Percentiles rank a stretch among this genome's conserved stretches.
Evolutionary conservation across 2,329 filamentous ascomycete genomes (phyloP).

Genomic region (Aspergillus pseudoviridinutans): DNA sequence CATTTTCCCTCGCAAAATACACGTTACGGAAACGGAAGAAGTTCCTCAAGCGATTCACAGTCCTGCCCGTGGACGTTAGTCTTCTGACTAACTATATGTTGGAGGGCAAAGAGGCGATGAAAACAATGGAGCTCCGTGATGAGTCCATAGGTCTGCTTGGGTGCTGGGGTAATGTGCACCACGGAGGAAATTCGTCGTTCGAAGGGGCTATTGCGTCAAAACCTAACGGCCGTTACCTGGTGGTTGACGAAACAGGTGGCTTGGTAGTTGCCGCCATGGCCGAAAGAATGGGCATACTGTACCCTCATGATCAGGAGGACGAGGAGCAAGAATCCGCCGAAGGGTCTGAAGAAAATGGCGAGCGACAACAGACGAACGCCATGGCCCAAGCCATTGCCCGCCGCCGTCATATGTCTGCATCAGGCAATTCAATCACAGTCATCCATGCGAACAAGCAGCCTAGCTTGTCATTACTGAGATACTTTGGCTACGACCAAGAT

Average conservation of each 20-base stretch:
- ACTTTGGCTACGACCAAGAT: conserved; percentile 78
- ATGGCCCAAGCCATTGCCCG: conserved; percentile 10
- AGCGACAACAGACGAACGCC: conserved; percentile 20
- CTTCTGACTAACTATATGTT: conserved; percentile 73
- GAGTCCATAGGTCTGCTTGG: conserved; percentile 77
- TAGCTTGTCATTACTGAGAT: conserved; percentile 84
- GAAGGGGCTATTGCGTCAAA: conserved; percentile 22
- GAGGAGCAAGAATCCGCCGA: conserved; percentile 16
- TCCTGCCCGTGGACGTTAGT: conserved; percentile 76
- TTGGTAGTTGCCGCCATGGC: conserved; percentile 78
- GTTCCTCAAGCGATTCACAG: conserved; percentile 82
- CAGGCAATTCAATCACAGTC: conserved; percentile 55
- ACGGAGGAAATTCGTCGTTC: conserved; percentile 45
- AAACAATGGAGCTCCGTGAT: conserved; percentile 80
- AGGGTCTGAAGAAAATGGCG: conserved; percentile 9
- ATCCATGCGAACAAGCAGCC: conserved; percentile 67
- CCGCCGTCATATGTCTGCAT: conserved; percentile 34
- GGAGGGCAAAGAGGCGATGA: conserved; percentile 72
- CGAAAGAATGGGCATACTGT: conserved; percentile 80
- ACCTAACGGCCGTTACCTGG: conserved; percentile 66
- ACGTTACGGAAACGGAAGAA: conserved; percentile 92
- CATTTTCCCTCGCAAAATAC: conserved; percentile 92
- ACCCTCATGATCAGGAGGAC: conserved; percentile 40
- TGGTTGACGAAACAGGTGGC: conserved; percentile 83
- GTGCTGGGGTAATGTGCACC: conserved; percentile 89